Percentiles rank a stretch among this genome's conserved stretches.
Conservation (phyloP, 768 basidiomycete genomes). For the Terana coerulea region DNA sequence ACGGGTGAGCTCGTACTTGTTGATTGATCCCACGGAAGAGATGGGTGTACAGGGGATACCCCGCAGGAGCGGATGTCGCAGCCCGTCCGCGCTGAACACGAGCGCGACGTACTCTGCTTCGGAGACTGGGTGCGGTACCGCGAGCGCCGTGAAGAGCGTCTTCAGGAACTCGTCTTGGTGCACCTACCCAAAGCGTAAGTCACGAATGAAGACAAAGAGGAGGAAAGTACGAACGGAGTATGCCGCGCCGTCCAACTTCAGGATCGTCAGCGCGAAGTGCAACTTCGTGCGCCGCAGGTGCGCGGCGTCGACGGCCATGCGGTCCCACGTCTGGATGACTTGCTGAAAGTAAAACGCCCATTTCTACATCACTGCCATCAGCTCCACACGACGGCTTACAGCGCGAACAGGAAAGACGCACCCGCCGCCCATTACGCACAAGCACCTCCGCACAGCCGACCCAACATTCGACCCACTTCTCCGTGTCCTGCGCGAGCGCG, state of each 20-base stretch:
- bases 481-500: constrained; percentile 17
- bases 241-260: constrained; percentile 55
- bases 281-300: constrained; percentile 58
- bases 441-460: constrained; percentile 62
- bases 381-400: background rate
- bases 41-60: constrained; percentile 26
- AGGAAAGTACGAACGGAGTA: constrained; percentile 45
- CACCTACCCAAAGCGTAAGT: constrained; percentile 29
- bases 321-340: constrained; percentile 50
- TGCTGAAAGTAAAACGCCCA: constrained; percentile 58
- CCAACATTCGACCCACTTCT: constrained; percentile 63
- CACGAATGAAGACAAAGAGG: background rate
- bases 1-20: constrained; percentile 18
- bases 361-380: constrained; percentile 36
- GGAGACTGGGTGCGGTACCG: constrained; percentile 42
- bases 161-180: constrained; percentile 48
- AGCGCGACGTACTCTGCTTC: constrained; percentile 57
- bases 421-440: constrained; percentile 46
- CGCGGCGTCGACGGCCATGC: constrained; percentile 39
- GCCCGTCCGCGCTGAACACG: constrained; percentile 55
- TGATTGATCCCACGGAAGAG: constrained; percentile 10
- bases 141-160: constrained; percentile 49
- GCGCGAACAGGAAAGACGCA: constrained; percentile 18
- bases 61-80: constrained; percentile 48
- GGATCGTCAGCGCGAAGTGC: constrained; percentile 53